phyloP scores from a whole-genome alignment of 441 rosid species.

The Pelargonium fulgidum region DNA sequence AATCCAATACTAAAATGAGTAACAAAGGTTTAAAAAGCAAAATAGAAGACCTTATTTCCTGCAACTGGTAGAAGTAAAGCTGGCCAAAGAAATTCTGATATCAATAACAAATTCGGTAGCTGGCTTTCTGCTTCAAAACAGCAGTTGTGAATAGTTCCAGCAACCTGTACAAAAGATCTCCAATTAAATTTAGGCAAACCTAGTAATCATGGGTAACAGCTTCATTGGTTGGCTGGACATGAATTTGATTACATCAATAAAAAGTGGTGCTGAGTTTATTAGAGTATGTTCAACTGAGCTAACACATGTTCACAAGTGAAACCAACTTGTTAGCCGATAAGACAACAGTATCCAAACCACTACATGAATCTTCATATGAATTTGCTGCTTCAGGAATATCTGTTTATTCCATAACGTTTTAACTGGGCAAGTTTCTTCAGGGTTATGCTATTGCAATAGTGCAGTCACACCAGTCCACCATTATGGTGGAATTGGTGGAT shows the following conservation, averaged over 20 bases:
- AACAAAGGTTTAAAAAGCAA: neutral
- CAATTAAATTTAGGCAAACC: constrained; percentile 12
- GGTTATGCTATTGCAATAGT: no score
- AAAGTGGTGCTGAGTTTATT: neutral
- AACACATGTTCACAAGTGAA: no score
- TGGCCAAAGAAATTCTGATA: constrained; percentile 91
- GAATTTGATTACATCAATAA: neutral
- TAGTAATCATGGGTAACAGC: constrained; percentile 5
- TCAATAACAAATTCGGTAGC: constrained; percentile 68
- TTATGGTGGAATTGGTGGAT: no score
- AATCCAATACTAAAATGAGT: neutral
- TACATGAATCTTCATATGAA: no score
- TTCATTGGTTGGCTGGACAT: constrained; percentile 14
- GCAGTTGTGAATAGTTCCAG: constrained; percentile 81
- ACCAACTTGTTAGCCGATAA: neutral
- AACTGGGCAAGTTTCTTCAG: no score
- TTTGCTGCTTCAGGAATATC: no score
- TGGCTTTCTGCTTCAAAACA: constrained; percentile 89
- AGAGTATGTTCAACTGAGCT: neutral
- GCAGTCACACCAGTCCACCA: no score
- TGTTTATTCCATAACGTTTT: no score
- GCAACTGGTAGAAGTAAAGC: constrained; percentile 87
- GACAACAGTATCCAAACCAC: no score
- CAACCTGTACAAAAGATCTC: constrained; percentile 47
- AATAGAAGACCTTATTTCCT: constrained; percentile 55